Evolutionary conservation across 441 rosid genomes (phyloP), one percentile per base, ranked within the genome.

Genomic region (Brassica hybrid): DNA sequence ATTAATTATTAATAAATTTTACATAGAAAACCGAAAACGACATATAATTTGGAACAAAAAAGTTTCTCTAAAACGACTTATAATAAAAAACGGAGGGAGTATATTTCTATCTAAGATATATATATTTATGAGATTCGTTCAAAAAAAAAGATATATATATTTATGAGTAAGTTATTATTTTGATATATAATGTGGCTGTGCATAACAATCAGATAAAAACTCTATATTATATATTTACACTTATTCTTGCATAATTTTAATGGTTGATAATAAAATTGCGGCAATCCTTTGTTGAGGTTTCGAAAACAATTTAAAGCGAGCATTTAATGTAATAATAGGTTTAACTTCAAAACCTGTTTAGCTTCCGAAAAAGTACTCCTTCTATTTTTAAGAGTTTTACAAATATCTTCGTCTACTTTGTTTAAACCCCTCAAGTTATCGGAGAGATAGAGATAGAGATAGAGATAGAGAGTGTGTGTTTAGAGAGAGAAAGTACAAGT

Each of bases 291-390:
- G 57, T 48, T 63, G 23, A 38, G 34, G 41, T 17, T 76, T 8
- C 0, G 9, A 23, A 52, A 65, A 34, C 6, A 38, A 63, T 52
- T 60, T 73, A 72, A 77, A 72, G 73, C 66, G 41, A 65, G 62
- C 27, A 48, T 48, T 45, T 48, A 63, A 60, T 66, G 73, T n/a
- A n/a, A n/a, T 59, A 66, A 66, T 59, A 43, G 77, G 67, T 59
- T 54, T 32, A 52, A 52, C 69, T 60, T 79, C 64, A 48, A 78
- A 76, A 72, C 81, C 79, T 69, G 57, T 54, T 69, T 64, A 67
- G 70, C 86, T 72, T 84, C 82, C 80, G 60, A 76, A 64, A 83
- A 57, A 27, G 77, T 70, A 84, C 50, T 79, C 81, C 50, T 5
- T 43, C 54, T 48, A 48, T 82, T 87, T 81, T 52, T 14, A 78